Evolutionary conservation across 805 yeast species (phyloP).

Genomic region (Pichia cabralensis): DNA sequence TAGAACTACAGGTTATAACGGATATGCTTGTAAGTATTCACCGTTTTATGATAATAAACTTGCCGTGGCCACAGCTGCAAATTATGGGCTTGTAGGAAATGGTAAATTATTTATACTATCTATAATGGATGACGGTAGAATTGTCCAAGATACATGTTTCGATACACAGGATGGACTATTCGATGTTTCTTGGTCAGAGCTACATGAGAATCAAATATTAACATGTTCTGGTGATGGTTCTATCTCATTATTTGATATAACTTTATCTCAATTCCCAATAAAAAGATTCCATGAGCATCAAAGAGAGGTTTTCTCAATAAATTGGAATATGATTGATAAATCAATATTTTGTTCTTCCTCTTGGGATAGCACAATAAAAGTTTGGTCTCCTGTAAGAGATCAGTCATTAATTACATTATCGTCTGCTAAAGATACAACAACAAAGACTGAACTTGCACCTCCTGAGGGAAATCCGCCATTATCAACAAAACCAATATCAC

Average conservation of each 20-base stretch:
- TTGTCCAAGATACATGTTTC: conserved; percentile 46
- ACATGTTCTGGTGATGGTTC: conserved; percentile 89
- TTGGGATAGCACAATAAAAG: conserved; percentile 86
- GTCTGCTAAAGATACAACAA: conserved; percentile 21
- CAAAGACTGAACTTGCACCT: conserved; percentile 11
- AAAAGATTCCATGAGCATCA: conserved; percentile 69
- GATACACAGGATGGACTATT: conserved; percentile 92
- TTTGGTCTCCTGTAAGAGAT: conserved; percentile 61
- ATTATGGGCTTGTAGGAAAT: conserved; percentile 90
- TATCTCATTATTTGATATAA: conserved; percentile 69
- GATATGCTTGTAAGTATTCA: conserved; percentile 80
- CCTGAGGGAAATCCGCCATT: conserved; percentile 23
- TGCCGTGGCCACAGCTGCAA: conserved; percentile 86
- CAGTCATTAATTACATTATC: conserved; percentile 49
- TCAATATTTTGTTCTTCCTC: conserved; percentile 63
- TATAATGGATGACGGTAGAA: conserved; percentile 57
- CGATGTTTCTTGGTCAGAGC: conserved; percentile 83
- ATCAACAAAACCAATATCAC: conserved; percentile 24
- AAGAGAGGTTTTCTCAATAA: conserved; percentile 28
- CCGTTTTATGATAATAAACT: conserved; percentile 85
- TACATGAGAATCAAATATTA: conserved; percentile 76
- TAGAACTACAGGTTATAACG: conserved; percentile 73
- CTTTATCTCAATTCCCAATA: conserved; percentile 59
- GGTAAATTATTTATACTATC: conserved; percentile 69
- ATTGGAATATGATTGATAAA: conserved; percentile 34